Conservation (phyloP, 2,329 filamentous ascomycete species). For the Neofusicoccum umdonicola region DNA sequence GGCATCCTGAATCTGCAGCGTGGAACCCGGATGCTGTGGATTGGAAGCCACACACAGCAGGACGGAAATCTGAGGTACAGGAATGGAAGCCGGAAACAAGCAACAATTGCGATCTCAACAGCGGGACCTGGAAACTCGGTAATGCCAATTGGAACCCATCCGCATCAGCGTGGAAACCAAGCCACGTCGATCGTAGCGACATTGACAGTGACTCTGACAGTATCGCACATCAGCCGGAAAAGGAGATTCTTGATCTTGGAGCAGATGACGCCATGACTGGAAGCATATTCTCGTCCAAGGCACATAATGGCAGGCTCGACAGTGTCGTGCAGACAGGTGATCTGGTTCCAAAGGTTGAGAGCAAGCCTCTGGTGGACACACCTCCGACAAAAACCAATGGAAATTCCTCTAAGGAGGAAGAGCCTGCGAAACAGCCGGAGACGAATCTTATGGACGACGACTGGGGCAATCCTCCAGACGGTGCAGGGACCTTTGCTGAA, state of each 20-base stretch:
- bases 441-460: slow-evolving; percentile 9
- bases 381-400: background rate
- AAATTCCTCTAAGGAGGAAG: background rate
- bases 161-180: background rate
- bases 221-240: background rate
- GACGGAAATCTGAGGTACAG: background rate
- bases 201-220: slow-evolving; percentile 2
- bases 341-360: background rate
- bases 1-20: background rate
- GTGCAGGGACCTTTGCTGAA: background rate
- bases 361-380: background rate
- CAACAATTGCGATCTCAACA: background rate
- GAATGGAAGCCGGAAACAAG: background rate
- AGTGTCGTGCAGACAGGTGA: background rate
- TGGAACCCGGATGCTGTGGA: background rate
- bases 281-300: background rate
- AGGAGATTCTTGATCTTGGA: slow-evolving; percentile 1
- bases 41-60: background rate
- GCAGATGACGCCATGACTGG: background rate
- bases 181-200: background rate
- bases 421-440: background rate
- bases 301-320: background rate
- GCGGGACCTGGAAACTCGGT: background rate
- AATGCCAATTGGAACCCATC: background rate
- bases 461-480: background rate